Conservation (phyloP, 331 rosid genomes). For the Prunus yedoensis region DNA sequence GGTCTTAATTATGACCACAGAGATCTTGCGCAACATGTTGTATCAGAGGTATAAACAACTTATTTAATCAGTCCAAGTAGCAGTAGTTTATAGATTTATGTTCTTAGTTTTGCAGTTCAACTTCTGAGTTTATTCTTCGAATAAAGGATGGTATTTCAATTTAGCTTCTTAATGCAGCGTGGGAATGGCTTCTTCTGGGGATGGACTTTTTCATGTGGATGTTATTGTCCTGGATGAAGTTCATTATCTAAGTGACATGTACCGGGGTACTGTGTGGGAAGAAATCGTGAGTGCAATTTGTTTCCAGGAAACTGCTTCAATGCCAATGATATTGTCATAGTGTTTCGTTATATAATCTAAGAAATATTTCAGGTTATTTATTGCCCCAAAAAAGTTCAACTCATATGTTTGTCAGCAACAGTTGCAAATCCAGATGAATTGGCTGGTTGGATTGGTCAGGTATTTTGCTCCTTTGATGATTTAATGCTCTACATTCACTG, state of each 20-base stretch:
- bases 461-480: constrained; percentile 25
- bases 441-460: constrained; percentile 99
- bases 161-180: constrained; percentile 56
- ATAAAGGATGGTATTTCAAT: background rate
- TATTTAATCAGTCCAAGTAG: background rate
- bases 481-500: background rate
- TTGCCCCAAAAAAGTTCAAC: constrained; percentile 85
- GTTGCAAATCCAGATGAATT: constrained; percentile 94
- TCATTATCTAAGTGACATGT: constrained; percentile 95
- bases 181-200: constrained; percentile 74
- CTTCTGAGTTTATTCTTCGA: background rate
- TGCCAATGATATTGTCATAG: background rate
- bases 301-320: constrained; percentile 1
- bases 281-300: constrained; percentile 64
- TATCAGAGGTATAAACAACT: constrained; percentile 67
- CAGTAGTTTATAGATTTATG: background rate
- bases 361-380: constrained; percentile 71
- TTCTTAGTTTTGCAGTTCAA: background rate
- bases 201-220: constrained; percentile 82
- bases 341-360: constrained; percentile 12
- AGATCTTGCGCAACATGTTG: constrained; percentile 95
- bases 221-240: constrained; percentile 96
- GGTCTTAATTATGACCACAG: constrained; percentile 93
- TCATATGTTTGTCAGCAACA: constrained; percentile 85
- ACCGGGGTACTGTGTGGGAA: constrained; percentile 97